phyloP scores from a whole-genome alignment of 2,329 filamentous ascomycete species.

The Leptographium galeiforme region DNA sequence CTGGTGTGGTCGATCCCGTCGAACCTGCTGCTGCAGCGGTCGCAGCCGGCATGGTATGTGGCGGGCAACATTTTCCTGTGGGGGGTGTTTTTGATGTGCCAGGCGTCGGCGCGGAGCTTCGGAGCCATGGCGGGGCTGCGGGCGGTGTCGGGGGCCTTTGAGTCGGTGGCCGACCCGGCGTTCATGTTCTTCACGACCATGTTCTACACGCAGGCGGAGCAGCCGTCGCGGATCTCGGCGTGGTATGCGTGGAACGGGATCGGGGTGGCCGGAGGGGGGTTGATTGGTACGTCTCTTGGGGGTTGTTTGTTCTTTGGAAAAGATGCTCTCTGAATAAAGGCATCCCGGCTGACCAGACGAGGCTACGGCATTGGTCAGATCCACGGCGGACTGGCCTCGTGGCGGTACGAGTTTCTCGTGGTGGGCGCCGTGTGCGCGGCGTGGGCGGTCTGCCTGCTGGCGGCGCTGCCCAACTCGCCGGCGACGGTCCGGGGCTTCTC shows the following conservation, averaged over 20 bases:
- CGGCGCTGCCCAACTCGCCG: conserved; percentile 40
- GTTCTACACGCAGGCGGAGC: conserved; percentile 51
- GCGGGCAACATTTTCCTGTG: conserved; percentile 40
- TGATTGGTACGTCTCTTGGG: conserved; percentile 11
- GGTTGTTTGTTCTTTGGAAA: no score
- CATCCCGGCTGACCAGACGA: conserved; percentile 1
- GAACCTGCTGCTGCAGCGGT: conserved; percentile 19
- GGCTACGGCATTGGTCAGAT: conserved; percentile 48
- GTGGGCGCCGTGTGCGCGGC: conserved; percentile 42
- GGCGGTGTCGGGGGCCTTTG: conserved; percentile 50
- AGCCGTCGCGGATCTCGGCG: conserved; percentile 44
- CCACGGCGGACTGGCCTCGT: conserved; percentile 39
- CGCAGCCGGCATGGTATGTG: conserved; percentile 23
- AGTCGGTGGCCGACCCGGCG: conserved; percentile 33
- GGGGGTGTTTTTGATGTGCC: conserved; percentile 31
- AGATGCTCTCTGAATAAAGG: no score
- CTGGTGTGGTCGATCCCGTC: conserved; percentile 16
- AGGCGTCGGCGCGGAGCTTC: conserved; percentile 44
- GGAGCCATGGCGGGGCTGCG: conserved; percentile 39
- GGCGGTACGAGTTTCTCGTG: conserved; percentile 58
- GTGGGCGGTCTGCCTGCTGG: conserved; percentile 45
- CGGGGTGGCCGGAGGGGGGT: conserved; percentile 43
- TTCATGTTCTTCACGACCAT: conserved; percentile 53
- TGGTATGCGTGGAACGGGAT: conserved; percentile 49
- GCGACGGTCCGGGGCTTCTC: conserved; percentile 39